Base-by-base conservation (phyloP, 306 rosid genomes). In the Phaseolus lunatus region DNA sequence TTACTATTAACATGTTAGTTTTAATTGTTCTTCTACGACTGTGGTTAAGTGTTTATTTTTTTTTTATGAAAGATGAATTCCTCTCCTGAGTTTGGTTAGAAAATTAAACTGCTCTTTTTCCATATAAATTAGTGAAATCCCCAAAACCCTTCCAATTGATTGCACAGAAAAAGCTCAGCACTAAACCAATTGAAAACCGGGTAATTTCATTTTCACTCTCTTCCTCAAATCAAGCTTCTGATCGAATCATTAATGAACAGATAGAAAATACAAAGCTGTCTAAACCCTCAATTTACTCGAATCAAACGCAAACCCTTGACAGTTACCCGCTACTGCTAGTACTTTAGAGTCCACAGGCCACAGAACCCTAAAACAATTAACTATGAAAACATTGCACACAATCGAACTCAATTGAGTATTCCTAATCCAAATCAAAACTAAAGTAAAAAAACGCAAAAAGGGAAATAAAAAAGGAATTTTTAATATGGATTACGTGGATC, bases 401-500 rank as follows among this genome's bases (percentile, higher is more conserved):
- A 80, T 16, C 7, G 29, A n/a, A 47, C 19, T 7, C 9, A 47
- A 67, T 1, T 52, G 49, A 54, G 5, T 43, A 43, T 20, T 22
- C 22, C 16, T 0, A 43, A 18, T 43, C 5, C 24, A 52, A 52
- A 8, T 19, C 53, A 3, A 47, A 81, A 58, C 10, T 19, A 68
- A 24, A 1, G 0, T 7, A 23, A 20, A 67, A 33, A 33, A 53
- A 27, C 16, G 29, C 4, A 13, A 39, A 41, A 19, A 1, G 7
- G 11, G 6, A 70, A 48, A 1, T 47, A 31, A 31, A 31, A 31
- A 31, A 31, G 5, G 3, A 31, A 31, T n/a, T n/a, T n/a, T n/a
- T 54, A 9, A 53, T 33, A 13, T 3, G n/a, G 48, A 73, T 33
- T 81, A 85, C 88, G 13, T 81, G 70, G 73, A 85, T 85, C 83